A percentile compares a stretch with the other conserved stretches of the same genome.
Conservation (phyloP, 371 early-diverging fungal species). For the Zychaea mexicana region DNA sequence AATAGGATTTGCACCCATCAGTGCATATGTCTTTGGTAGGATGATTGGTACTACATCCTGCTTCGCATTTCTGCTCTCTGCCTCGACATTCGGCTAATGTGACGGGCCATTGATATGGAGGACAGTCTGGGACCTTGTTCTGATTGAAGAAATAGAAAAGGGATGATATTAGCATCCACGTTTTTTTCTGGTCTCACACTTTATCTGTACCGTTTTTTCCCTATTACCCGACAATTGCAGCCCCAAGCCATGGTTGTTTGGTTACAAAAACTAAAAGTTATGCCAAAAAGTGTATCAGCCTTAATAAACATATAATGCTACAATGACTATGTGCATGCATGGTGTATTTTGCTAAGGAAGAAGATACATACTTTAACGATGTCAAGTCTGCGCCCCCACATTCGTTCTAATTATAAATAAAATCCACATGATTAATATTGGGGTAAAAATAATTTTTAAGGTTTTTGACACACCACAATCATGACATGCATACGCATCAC, state of each 20-base stretch:
- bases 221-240: conserved; percentile 38
- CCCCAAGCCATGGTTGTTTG: conserved; percentile 45
- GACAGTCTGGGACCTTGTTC: conserved; percentile 34
- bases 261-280: conserved; percentile 17
- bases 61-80: conserved; percentile 20
- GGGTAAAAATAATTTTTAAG: neutral
- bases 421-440: neutral
- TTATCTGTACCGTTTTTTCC: no score
- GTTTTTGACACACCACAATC: neutral
- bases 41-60: conserved; percentile 21
- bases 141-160: neutral
- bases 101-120: conserved; percentile 44
- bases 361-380: conserved; percentile 8
- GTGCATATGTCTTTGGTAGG: conserved; percentile 21
- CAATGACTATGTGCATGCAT: no score
- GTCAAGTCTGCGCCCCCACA: conserved; percentile 10
- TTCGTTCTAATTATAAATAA: conserved; percentile 9
- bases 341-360: no score
- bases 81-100: conserved; percentile 36
- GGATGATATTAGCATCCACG: no score
- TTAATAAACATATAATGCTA: no score
- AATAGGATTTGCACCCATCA: conserved; percentile 23
- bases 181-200: no score
- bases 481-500: no score
- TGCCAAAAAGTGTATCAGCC: neutral